Conservation (phyloP, 371 early-diverging fungal genomes). For the Mortierella sp. region DNA sequence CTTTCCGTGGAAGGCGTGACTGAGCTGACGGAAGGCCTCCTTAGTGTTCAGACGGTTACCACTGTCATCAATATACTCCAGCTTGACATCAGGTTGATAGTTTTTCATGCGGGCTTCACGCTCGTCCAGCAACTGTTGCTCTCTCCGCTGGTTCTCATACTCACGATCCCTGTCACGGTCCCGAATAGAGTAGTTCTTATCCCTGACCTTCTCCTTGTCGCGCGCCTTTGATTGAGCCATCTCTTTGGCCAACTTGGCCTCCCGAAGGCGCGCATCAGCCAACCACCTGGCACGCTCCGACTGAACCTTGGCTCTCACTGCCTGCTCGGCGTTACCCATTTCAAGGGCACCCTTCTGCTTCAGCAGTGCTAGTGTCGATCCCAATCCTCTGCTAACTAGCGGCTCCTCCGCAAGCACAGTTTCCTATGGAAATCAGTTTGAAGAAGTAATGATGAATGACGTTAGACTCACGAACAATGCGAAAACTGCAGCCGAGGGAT, state of each 20-base stretch:
- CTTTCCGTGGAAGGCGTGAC: slow-evolving; percentile 97
- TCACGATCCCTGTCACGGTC: slow-evolving; percentile 59
- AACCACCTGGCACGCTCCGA: slow-evolving; percentile 72
- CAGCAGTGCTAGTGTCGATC: slow-evolving; percentile 85
- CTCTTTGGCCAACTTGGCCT: slow-evolving; percentile 59
- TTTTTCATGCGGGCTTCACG: slow-evolving; percentile 88
- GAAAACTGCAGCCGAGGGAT: not conserved
- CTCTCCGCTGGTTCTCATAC: slow-evolving; percentile 62
- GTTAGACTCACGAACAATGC: not conserved
- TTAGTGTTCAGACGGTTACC: slow-evolving; percentile 88
- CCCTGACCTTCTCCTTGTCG: slow-evolving; percentile 56
- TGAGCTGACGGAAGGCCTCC: slow-evolving; percentile 93
- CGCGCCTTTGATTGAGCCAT: slow-evolving; percentile 66
- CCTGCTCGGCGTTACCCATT: slow-evolving; percentile 68
- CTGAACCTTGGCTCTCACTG: slow-evolving; percentile 73
- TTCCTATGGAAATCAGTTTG: slow-evolving; percentile 20
- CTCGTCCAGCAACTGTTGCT: slow-evolving; percentile 80
- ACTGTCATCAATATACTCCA: slow-evolving; percentile 93
- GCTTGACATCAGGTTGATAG: slow-evolving; percentile 90
- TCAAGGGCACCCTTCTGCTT: slow-evolving; percentile 77
- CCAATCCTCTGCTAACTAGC: slow-evolving; percentile 85
- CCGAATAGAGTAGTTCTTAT: slow-evolving; percentile 50
- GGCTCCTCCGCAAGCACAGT: slow-evolving; percentile 81
- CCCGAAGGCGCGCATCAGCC: slow-evolving; percentile 48
- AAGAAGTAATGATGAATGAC: not conserved